Evolutionary conservation across 805 yeast species (phyloP).

Genomic region (Kodamaea lidongshanica): DNA sequence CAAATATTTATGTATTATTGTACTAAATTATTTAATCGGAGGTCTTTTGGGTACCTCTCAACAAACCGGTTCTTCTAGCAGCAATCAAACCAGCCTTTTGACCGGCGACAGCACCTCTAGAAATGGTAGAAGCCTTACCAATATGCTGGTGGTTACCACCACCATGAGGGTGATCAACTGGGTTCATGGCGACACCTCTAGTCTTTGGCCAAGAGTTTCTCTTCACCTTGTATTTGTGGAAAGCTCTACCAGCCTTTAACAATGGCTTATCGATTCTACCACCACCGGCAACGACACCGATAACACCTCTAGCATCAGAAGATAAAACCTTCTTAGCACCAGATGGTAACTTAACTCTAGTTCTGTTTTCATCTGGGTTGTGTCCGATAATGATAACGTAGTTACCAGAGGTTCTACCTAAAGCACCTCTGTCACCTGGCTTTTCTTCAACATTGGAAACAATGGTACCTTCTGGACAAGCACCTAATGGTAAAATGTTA

Average conservation of each 20-base stretch:
- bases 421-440: slow-evolving; percentile 99
- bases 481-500: slow-evolving; percentile 93
- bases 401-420: slow-evolving; percentile 99
- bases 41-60: slow-evolving; percentile 98
- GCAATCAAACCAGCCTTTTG: slow-evolving; percentile 99
- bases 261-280: slow-evolving; percentile 99
- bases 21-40: slow-evolving; percentile 25
- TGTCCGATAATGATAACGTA: slow-evolving; percentile 98
- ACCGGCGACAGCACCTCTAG: slow-evolving; percentile 99
- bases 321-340: slow-evolving; percentile 97
- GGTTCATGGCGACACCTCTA: slow-evolving; percentile 99
- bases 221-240: slow-evolving; percentile 99
- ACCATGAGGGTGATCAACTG: slow-evolving; percentile 99
- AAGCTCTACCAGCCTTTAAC: slow-evolving; percentile 99
- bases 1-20: slow-evolving; percentile 7
- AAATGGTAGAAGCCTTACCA: slow-evolving; percentile 99
- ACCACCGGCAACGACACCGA: slow-evolving; percentile 99
- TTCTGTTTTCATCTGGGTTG: slow-evolving; percentile 98
- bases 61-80: slow-evolving; percentile 99
- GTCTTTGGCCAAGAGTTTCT: slow-evolving; percentile 99
- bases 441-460: slow-evolving; percentile 45
- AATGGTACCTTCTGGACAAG: slow-evolving; percentile 96
- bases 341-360: slow-evolving; percentile 98
- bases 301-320: slow-evolving; percentile 98
- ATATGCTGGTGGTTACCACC: slow-evolving; percentile 99